These are phyloP conservation scores for Cercospora sesami DNA, from an alignment of 2,329 filamentous ascomycete species.

Conservation along the genomic window DNA sequence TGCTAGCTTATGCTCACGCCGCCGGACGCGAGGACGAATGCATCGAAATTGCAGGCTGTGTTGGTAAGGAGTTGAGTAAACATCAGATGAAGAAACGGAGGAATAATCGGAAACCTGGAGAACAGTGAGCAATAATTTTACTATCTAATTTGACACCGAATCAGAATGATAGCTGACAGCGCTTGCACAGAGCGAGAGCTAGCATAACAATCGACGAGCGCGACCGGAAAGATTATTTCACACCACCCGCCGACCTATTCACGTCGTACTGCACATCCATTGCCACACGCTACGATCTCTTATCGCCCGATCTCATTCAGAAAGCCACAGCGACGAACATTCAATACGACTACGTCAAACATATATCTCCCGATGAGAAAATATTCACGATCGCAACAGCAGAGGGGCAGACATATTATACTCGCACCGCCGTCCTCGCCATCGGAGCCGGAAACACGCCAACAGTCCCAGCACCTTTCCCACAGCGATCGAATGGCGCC, in stretches of 20 bases:
- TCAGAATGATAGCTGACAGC: neutral
- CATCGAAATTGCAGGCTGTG: conserved; percentile 69
- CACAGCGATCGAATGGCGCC: neutral
- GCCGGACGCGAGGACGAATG: conserved; percentile 63
- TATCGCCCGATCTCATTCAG: conserved; percentile 54
- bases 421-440: conserved; percentile 66
- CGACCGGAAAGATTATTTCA: conserved; percentile 51
- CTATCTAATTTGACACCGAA: too few species aligned
- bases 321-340: conserved; percentile 63
- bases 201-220: conserved; percentile 47
- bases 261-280: conserved; percentile 45
- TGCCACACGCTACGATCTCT: conserved; percentile 49
- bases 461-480: conserved; percentile 44
- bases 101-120: conserved; percentile 19
- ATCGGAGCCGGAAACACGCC: conserved; percentile 68
- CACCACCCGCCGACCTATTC: conserved; percentile 45
- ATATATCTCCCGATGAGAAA: conserved; percentile 50
- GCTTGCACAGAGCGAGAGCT: conserved; percentile 22
- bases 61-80: conserved; percentile 78
- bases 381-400: conserved; percentile 65
- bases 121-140: conserved; percentile 13
- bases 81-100: conserved; percentile 68
- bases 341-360: conserved; percentile 54
- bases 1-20: conserved; percentile 68
- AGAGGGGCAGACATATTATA: conserved; percentile 53